These are phyloP conservation scores for Candida yuanshanica DNA, from an alignment of 805 yeast species.

Conservation along the genomic window DNA sequence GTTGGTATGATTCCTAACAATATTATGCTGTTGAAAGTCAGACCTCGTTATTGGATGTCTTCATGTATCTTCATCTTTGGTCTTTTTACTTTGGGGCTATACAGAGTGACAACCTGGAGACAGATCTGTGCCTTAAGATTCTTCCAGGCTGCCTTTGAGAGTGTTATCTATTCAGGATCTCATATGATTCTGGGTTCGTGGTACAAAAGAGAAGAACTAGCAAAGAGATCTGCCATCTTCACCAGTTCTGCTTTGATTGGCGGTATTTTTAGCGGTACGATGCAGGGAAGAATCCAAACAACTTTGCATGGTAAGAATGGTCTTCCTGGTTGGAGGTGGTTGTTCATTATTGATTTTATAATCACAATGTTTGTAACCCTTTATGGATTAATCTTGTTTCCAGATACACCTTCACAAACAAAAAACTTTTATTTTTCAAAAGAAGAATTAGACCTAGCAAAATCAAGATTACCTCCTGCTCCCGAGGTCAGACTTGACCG, in stretches of 20 bases:
- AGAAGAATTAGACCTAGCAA: conserved; percentile 8
- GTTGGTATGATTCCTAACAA: conserved; percentile 50
- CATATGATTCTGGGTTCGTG: conserved; percentile 29
- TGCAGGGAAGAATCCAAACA: conserved; percentile 41
- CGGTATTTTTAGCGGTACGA: conserved; percentile 41
- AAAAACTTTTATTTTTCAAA: conserved; percentile 10
- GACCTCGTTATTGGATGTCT: conserved; percentile 37
- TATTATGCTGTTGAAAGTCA: conserved; percentile 42
- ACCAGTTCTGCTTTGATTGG: conserved; percentile 42
- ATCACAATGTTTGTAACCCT: conserved; percentile 32
- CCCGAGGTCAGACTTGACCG: background rate
- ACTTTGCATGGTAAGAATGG: conserved; percentile 35
- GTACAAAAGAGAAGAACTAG: conserved; percentile 38
- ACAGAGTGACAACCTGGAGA: conserved; percentile 27
- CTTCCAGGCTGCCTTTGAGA: conserved; percentile 39
- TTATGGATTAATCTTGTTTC: conserved; percentile 36
- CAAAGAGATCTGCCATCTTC: conserved; percentile 39
- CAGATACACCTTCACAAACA: conserved; percentile 30
- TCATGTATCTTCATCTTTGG: conserved; percentile 56
- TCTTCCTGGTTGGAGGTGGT: conserved; percentile 41
- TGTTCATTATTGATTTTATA: conserved; percentile 32
- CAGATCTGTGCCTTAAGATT: conserved; percentile 43
- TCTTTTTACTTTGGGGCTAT: conserved; percentile 47
- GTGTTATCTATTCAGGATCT: conserved; percentile 42
- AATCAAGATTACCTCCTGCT: conserved; percentile 1